These are phyloP conservation scores for Gracilariopsis chorda DNA, from an alignment of 23 red algal genomes.

Conservation along the genomic window DNA sequence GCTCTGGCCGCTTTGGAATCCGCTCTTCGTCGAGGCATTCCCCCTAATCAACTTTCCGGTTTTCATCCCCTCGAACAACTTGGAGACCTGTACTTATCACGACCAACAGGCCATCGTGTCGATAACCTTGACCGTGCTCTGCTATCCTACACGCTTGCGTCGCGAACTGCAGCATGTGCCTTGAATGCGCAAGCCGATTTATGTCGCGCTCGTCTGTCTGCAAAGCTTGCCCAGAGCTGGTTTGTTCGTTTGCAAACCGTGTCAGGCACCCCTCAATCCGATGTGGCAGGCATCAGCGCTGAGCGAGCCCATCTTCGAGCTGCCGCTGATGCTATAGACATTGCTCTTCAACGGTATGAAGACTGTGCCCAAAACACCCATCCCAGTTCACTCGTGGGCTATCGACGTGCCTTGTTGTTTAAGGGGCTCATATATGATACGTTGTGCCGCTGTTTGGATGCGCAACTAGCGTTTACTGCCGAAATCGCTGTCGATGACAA, in stretches of 20 bases:
- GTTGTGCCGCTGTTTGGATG: background rate
- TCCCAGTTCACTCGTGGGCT: background rate
- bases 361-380: background rate
- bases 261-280: background rate
- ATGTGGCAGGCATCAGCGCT: background rate
- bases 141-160: background rate
- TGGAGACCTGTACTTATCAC: background rate
- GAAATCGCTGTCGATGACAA: background rate
- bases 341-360: background rate
- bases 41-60: background rate
- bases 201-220: background rate
- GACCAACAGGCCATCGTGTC: background rate
- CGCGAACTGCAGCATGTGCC: background rate
- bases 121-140: background rate
- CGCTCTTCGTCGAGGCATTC: background rate
- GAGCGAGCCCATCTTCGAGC: background rate
- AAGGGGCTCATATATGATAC: background rate
- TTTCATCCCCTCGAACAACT: background rate
- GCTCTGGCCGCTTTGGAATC: background rate
- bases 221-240: background rate
- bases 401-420: background rate
- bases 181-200: background rate
- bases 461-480: too few relatives aligned
- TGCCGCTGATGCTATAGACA: background rate
- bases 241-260: background rate